Evolutionary conservation across 2,329 filamentous ascomycete species (phyloP).

Genomic region (Xylariaceae sp.): DNA sequence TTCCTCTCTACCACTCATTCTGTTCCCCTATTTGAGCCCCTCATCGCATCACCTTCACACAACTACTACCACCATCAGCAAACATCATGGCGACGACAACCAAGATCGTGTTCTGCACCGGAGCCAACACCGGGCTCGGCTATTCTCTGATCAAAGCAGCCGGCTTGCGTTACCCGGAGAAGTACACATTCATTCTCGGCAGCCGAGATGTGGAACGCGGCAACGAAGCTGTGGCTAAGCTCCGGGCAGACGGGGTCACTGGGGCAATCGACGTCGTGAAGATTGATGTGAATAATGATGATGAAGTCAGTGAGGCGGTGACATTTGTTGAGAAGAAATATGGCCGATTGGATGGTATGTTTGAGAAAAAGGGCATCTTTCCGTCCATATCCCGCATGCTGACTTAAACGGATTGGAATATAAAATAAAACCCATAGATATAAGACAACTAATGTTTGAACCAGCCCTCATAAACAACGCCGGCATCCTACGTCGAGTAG

Average conservation of each 20-base stretch:
- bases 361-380: too few species aligned
- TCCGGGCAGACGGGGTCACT: conserved; percentile 1
- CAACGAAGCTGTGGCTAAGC: neutral
- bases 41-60: too few species aligned
- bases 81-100: neutral
- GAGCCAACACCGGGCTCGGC: conserved; percentile 9
- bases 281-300: conserved; percentile 10
- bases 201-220: conserved; percentile 5
- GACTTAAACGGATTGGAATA: too few species aligned
- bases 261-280: conserved; percentile 7
- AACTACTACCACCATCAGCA: too few species aligned
- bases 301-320: conserved; percentile 4
- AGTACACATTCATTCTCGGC: conserved; percentile 3
- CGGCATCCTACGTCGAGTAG: conserved; percentile 3
- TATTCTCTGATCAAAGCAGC: conserved; percentile 1
- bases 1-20: too few species aligned
- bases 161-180: neutral
- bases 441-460: neutral
- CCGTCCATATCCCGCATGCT: too few species aligned
- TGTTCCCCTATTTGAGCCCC: too few species aligned
- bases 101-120: conserved; percentile 7
- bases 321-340: conserved; percentile 4
- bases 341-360: conserved; percentile 4
- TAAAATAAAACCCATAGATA: neutral
- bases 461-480: conserved; percentile 10